Percentiles rank a stretch among this genome's conserved stretches.
Conservation (phyloP, 75 land plant species). For the Cupressus sempervirens region DNA sequence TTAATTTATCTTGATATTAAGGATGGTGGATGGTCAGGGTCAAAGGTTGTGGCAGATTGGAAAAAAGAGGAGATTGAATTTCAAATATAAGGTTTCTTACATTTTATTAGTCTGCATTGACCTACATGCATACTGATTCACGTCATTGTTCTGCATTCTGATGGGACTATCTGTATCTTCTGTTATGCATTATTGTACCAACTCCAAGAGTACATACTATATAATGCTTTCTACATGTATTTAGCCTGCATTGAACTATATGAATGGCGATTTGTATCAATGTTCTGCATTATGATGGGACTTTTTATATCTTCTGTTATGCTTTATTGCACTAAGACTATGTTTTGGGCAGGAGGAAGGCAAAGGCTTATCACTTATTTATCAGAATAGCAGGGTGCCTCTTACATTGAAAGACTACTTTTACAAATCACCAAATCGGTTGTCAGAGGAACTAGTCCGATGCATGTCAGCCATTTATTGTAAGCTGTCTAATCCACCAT, state of each 20-base stretch:
- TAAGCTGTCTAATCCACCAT: constrained; percentile 38
- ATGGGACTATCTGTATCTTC: neutral
- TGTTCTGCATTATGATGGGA: neutral
- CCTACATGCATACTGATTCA: neutral
- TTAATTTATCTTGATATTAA: neutral
- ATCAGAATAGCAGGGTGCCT: constrained; percentile 13
- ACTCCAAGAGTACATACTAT: neutral
- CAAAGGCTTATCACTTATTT: neutral
- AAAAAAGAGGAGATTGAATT: neutral
- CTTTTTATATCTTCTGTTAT: neutral
- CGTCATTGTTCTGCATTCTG: neutral
- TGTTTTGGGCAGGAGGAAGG: neutral
- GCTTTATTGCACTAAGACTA: neutral
- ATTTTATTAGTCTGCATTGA: neutral
- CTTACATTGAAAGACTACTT: constrained; percentile 59
- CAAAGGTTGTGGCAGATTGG: neutral
- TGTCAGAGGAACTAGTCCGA: constrained; percentile 89
- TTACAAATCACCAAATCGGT: constrained; percentile 63
- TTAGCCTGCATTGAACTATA: neutral
- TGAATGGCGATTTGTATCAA: neutral
- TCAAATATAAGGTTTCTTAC: neutral
- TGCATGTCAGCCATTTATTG: constrained; percentile 79
- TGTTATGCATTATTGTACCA: no score
- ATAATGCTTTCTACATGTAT: no score
- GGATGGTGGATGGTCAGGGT: neutral